phyloP scores from a whole-genome alignment of 768 basidiomycete species.

The Amanita pallidorosea region DNA sequence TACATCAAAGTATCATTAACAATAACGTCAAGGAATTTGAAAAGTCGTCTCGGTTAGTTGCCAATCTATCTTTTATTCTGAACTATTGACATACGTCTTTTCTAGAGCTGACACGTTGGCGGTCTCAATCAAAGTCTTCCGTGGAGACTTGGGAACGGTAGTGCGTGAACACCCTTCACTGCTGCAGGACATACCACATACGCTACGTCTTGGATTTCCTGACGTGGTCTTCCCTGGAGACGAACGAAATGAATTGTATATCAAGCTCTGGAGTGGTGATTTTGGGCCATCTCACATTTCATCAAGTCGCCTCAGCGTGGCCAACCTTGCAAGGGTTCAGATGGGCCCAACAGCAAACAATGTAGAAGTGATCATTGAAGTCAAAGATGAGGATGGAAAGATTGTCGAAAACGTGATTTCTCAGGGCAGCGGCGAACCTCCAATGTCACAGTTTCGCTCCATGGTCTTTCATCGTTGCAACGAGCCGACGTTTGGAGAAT shows the following conservation, averaged over 20 bases:
- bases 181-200: slow-evolving; percentile 71
- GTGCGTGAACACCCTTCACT: slow-evolving; percentile 78
- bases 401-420: slow-evolving; percentile 64
- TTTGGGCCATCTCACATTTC: slow-evolving; percentile 49
- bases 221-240: slow-evolving; percentile 94
- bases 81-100: slow-evolving; percentile 4
- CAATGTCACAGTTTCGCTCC: slow-evolving; percentile 74
- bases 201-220: slow-evolving; percentile 84
- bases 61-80: not conserved
- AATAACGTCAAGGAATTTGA: slow-evolving; percentile 71
- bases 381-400: slow-evolving; percentile 61
- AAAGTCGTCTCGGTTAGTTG: slow-evolving; percentile 63
- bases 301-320: slow-evolving; percentile 45
- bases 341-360: slow-evolving; percentile 50
- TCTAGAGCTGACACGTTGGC: slow-evolving; percentile 78
- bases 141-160: slow-evolving; percentile 68
- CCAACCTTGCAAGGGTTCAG: slow-evolving; percentile 47
- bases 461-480: slow-evolving; percentile 85
- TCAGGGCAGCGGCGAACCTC: slow-evolving; percentile 78
- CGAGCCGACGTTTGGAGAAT: slow-evolving; percentile 86
- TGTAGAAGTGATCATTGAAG: slow-evolving; percentile 87
- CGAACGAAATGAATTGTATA: slow-evolving; percentile 88
- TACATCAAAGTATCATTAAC: slow-evolving; percentile 91
- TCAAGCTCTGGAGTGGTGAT: slow-evolving; percentile 93
- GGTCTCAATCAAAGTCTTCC: slow-evolving; percentile 77